Evolutionary conservation across 345 rosid species (phyloP).

Genomic region (Euphorbia pulcherrima): DNA sequence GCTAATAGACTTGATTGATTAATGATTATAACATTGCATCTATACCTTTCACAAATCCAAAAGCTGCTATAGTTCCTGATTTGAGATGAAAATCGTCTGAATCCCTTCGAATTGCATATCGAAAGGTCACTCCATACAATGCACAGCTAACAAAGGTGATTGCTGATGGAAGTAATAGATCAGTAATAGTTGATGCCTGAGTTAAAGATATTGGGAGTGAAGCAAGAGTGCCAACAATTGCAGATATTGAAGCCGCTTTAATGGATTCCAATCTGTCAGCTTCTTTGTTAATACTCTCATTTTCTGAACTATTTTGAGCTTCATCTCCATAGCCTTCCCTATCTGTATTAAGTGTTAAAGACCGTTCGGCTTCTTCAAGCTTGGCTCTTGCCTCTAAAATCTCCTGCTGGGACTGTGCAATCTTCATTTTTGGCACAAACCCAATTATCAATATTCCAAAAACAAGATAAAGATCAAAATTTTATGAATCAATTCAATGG

Average conservation of each 20-base stretch:
- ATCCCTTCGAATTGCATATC: slow-evolving; percentile 74
- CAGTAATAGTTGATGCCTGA: slow-evolving; percentile 42
- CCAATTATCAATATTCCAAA: slow-evolving; percentile 8
- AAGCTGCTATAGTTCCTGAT: slow-evolving; percentile 74
- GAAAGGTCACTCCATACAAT: slow-evolving; percentile 76
- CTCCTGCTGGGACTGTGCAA: slow-evolving; percentile 72
- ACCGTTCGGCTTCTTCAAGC: slow-evolving; percentile 72
- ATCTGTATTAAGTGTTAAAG: slow-evolving; percentile 30
- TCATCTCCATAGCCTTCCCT: slow-evolving; percentile 8
- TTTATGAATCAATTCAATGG: too few species aligned
- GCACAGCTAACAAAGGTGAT: slow-evolving; percentile 74
- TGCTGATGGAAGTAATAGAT: slow-evolving; percentile 59
- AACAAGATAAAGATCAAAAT: neutral
- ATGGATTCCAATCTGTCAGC: slow-evolving; percentile 75
- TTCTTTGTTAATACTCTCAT: slow-evolving; percentile 37
- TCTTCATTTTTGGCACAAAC: slow-evolving; percentile 37
- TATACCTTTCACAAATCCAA: slow-evolving; percentile 73
- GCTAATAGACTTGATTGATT: neutral
- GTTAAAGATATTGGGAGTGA: slow-evolving; percentile 56
- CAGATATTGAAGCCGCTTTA: slow-evolving; percentile 67
- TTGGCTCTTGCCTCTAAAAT: slow-evolving; percentile 64
- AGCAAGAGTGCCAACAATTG: slow-evolving; percentile 66
- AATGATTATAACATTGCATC: neutral
- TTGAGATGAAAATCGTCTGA: slow-evolving; percentile 66
- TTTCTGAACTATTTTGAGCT: neutral